Evolutionary conservation across 441 rosid species (phyloP).

Genomic region (Euphorbia schlechtendalii): DNA sequence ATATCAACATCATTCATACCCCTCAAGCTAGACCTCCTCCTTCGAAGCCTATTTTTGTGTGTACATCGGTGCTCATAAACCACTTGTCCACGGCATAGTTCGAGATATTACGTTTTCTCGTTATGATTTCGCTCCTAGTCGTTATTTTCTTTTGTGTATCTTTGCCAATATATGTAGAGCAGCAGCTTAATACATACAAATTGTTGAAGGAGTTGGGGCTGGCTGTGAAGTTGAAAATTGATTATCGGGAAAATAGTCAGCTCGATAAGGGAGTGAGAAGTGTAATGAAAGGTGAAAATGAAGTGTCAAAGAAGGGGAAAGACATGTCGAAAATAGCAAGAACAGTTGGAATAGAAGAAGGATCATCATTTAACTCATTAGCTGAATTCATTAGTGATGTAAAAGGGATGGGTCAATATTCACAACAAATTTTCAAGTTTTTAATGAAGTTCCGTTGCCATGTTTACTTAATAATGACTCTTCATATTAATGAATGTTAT

Average conservation of each 20-base stretch:
- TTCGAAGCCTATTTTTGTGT: slow-evolving; percentile 12
- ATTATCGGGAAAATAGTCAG: neutral
- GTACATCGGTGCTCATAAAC: slow-evolving; percentile 12
- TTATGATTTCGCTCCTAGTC: slow-evolving; percentile 10
- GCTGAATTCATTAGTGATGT: neutral
- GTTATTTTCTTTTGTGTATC: too few relatives aligned
- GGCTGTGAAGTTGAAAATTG: slow-evolving; percentile 29
- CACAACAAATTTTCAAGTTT: too few relatives aligned
- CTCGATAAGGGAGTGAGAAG: slow-evolving; percentile 11
- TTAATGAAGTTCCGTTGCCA: too few relatives aligned
- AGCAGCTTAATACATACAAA: slow-evolving; percentile 33
- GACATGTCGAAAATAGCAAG: neutral
- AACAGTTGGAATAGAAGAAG: neutral
- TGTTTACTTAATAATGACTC: too few relatives aligned
- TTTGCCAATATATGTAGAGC: slow-evolving; percentile 35
- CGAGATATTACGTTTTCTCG: neutral
- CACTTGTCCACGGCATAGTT: slow-evolving; percentile 19
- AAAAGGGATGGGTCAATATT: neutral
- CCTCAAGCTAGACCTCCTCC: slow-evolving; percentile 35
- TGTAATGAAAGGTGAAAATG: slow-evolving; percentile 11
- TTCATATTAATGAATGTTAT: too few relatives aligned
- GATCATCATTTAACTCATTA: neutral
- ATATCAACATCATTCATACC: slow-evolving; percentile 32
- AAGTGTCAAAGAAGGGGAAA: neutral
- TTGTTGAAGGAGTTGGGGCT: slow-evolving; percentile 25